Evolutionary conservation across 768 basidiomycete genomes (phyloP), one percentile per base, ranked within the genome.

Genomic region (Russula abietina): DNA sequence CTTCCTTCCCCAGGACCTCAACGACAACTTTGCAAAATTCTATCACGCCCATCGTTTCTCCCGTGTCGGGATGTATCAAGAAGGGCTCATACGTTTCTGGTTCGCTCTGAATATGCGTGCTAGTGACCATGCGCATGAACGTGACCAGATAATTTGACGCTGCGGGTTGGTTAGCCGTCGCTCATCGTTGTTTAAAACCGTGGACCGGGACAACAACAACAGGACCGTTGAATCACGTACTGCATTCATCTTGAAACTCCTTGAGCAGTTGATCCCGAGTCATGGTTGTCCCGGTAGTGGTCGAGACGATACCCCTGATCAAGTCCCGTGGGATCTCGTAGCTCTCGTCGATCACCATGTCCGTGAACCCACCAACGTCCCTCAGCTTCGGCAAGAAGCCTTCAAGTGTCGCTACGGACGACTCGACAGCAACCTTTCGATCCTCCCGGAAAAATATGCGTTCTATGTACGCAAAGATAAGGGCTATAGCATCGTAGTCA

Each of bases 381-480:
- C 84, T 75, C 22, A 95, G 78, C 55, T 80, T 74, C 3, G 76
- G 73, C 14, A 79, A 72, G 1, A 84, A 81, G 5, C 76, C 65
- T 60, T 81, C 74, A 5, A 92, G 73, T 33, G 79, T 74, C 0
- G 82, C 82, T 30, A 84, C 73, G 0, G 83, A 81, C 43, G 73
- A 74, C 28, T 73, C 78, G 3, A 83, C 82, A 0, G 81, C 82
- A 17, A 80, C 55, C 5, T 77, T 73, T 16, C 69, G 74, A 58
- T 87, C 78, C 28, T 74, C 55, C 0, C 77, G 73, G 41, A 78
- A 75, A 26, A 91, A 69, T 32, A 95, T 78, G n/a, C 82, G 79
- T 54, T 91, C 84, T 36, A 95, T 75, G 71, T 89, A 93, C 7
- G 91, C 85, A 67, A 91, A 92, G 8, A 85, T 90, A 55, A 94